Evolutionary conservation across 768 basidiomycete genomes (phyloP).

Genomic region (Termitomyces titanicus): DNA sequence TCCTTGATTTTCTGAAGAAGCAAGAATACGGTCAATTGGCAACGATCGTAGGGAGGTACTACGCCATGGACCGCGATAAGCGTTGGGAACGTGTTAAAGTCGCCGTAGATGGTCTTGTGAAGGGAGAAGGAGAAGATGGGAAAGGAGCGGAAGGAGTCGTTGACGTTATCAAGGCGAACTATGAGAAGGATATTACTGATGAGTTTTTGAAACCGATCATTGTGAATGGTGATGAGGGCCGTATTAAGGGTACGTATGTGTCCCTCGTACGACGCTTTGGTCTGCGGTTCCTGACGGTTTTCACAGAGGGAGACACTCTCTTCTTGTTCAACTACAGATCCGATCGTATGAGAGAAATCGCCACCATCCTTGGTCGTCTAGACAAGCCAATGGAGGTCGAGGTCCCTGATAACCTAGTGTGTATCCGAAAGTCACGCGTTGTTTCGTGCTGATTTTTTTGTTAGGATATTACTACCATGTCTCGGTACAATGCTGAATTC

Average conservation of each 20-base stretch:
- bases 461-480: slow-evolving; percentile 90
- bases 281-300: background rate
- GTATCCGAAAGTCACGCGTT: slow-evolving; percentile 17
- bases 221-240: slow-evolving; percentile 70
- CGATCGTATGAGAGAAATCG: slow-evolving; percentile 92
- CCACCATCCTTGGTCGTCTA: slow-evolving; percentile 72
- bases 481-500: slow-evolving; percentile 87
- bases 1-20: slow-evolving; percentile 74
- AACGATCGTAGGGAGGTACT: slow-evolving; percentile 88
- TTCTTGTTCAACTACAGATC: slow-evolving; percentile 99
- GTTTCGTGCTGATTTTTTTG: background rate
- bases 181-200: slow-evolving; percentile 84
- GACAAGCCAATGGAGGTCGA: slow-evolving; percentile 84
- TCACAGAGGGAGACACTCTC: slow-evolving; percentile 75
- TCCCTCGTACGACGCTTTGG: slow-evolving; percentile 4
- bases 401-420: slow-evolving; percentile 76
- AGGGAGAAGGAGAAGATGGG: slow-evolving; percentile 57
- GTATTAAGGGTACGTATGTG: slow-evolving; percentile 72
- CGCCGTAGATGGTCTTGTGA: slow-evolving; percentile 81
- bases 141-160: slow-evolving; percentile 42
- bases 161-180: slow-evolving; percentile 59
- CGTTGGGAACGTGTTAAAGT: slow-evolving; percentile 93
- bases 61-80: slow-evolving; percentile 97
- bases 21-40: slow-evolving; percentile 79
- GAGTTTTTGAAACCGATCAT: slow-evolving; percentile 97